A percentile compares a stretch with the other conserved stretches of the same genome.
These are phyloP conservation scores for Leccinellum rugosiceps DNA, from an alignment of 768 basidiomycete genomes.

Conservation along the genomic window DNA sequence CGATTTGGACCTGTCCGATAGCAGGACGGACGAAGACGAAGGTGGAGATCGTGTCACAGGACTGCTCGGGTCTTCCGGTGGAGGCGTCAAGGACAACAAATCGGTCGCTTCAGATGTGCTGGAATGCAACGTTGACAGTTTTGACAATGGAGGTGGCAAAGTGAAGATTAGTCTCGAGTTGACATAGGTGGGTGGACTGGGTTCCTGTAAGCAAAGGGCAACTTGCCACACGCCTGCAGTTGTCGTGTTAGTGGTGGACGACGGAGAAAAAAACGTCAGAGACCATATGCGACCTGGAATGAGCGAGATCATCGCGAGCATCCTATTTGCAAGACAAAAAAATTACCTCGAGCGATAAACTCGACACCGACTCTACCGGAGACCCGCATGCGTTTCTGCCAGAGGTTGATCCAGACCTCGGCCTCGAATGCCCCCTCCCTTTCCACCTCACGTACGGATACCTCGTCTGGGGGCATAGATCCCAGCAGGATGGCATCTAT, in stretches of 20 bases:
- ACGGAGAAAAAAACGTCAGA: conserved; percentile 20
- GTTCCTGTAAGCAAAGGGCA: conserved; percentile 48
- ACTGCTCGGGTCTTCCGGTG: not conserved
- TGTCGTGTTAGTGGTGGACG: not conserved
- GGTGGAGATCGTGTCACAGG: not conserved
- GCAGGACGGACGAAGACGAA: not conserved
- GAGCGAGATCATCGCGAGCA: not conserved
- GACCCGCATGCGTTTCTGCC: conserved; percentile 71
- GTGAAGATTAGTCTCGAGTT: conserved; percentile 50
- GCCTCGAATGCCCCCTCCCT: conserved; percentile 54
- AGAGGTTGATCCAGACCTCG: conserved; percentile 43
- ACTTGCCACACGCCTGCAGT: conserved; percentile 38
- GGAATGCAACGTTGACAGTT: not conserved
- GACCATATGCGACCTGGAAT: conserved; percentile 28
- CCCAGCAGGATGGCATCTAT: conserved; percentile 47
- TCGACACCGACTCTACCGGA: conserved; percentile 52
- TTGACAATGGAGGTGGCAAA: conserved; percentile 24
- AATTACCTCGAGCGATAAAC: conserved; percentile 57
- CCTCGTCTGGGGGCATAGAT: conserved; percentile 48
- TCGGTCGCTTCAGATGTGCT: not conserved
- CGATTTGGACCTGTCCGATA: not conserved
- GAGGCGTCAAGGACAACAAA: conserved; percentile 9
- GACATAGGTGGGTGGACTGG: conserved; percentile 57
- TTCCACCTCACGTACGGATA: conserved; percentile 50
- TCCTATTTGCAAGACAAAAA: not conserved